These are phyloP conservation scores for Cryptococcus sp. DNA, from an alignment of 1,284 basidiomycete genomes.

Conservation along the genomic window DNA sequence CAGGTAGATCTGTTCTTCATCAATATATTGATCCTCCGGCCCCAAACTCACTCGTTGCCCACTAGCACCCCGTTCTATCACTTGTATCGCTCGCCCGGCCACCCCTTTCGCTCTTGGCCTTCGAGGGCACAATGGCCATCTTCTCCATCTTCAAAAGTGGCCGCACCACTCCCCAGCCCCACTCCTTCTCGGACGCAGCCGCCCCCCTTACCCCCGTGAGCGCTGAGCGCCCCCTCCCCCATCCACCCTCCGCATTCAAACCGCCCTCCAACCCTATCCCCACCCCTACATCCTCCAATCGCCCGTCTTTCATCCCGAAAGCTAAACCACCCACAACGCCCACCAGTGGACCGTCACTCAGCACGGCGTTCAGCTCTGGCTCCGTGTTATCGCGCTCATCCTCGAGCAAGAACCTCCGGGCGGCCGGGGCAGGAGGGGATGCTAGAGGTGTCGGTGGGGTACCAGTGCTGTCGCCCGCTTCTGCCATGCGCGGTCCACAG, in stretches of 20 bases:
- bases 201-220: conserved; percentile 6
- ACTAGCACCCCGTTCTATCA: neutral
- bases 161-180: conserved; percentile 8
- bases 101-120: neutral
- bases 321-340: neutral
- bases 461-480: neutral
- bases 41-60: neutral
- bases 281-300: neutral
- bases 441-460: neutral
- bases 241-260: neutral
- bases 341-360: neutral
- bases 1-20: too few relatives aligned
- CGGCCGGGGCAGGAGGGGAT: neutral
- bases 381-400: too few relatives aligned
- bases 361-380: too few relatives aligned
- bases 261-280: neutral
- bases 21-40: neutral
- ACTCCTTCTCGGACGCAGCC: conserved; percentile 5
- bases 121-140: conserved; percentile 1
- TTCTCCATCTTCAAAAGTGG: conserved; percentile 7
- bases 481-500: neutral
- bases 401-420: neutral
- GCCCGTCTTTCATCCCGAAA: too few relatives aligned
- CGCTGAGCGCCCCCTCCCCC: neutral
- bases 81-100: neutral